Conservation (phyloP, 1,139 yeast genomes). For the Hemisphaericaspora subhashii region DNA sequence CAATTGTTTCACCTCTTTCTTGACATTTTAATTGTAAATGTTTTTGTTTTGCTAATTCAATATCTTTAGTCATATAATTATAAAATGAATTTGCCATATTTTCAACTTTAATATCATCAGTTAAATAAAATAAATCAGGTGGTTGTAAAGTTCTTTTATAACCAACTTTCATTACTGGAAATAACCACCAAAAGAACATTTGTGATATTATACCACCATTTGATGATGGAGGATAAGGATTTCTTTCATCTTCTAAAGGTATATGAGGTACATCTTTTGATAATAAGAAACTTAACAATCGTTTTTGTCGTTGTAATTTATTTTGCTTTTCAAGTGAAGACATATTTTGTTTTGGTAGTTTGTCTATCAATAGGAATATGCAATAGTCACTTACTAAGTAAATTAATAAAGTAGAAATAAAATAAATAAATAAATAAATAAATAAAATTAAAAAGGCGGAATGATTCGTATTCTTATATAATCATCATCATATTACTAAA, state of each 20-base stretch:
- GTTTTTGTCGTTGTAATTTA: constrained; percentile 24
- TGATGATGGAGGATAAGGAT: constrained; percentile 29
- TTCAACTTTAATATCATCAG: constrained; percentile 39
- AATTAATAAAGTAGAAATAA: too few species aligned
- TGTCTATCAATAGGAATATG: too few species aligned
- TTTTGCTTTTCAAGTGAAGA: constrained; percentile 12
- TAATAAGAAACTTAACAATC: constrained; percentile 31
- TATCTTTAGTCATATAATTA: constrained; percentile 21
- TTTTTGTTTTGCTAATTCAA: constrained; percentile 20
- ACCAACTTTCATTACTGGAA: constrained; percentile 49
- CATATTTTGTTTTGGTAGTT: not conserved
- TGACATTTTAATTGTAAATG: constrained; percentile 22
- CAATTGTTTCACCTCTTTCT: constrained; percentile 25
- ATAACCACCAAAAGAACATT: constrained; percentile 51
- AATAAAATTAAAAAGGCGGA: too few species aligned
- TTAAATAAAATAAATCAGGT: constrained; percentile 42
- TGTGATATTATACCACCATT: constrained; percentile 37
- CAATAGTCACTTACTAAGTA: too few species aligned
- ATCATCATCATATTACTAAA: too few species aligned
- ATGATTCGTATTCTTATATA: too few species aligned
- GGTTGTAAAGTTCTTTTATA: constrained; percentile 51
- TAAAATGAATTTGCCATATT: constrained; percentile 33
- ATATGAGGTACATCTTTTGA: constrained; percentile 38
- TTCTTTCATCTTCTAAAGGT: constrained; percentile 42
- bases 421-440: too few species aligned